Percentiles rank a stretch among this genome's conserved stretches.
Evolutionary conservation across 805 yeast species (phyloP).

Genomic region (Pichia thaimueangensis): DNA sequence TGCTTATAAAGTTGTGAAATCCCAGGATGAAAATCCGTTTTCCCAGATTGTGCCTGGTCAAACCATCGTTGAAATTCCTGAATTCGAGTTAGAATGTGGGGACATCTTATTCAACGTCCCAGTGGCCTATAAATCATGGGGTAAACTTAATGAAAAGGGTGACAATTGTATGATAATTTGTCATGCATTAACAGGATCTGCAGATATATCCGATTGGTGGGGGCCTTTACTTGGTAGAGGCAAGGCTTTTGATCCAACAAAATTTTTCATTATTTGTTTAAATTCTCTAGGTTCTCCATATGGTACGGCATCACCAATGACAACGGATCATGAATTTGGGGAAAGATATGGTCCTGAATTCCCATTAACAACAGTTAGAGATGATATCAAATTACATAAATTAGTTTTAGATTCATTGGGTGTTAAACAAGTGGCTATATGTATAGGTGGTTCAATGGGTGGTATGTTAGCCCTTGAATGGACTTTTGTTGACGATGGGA

Average conservation of each 20-base stretch:
- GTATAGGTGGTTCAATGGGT: slow-evolving; percentile 98
- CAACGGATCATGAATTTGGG: slow-evolving; percentile 70
- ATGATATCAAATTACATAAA: slow-evolving; percentile 77
- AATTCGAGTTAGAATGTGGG: slow-evolving; percentile 74
- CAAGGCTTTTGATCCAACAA: slow-evolving; percentile 84
- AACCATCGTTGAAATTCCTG: slow-evolving; percentile 70
- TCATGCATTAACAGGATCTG: slow-evolving; percentile 93
- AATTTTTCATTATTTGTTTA: slow-evolving; percentile 79
- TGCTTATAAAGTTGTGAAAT: slow-evolving; percentile 37
- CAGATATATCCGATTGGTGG: slow-evolving; percentile 99
- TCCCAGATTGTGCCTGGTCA: slow-evolving; percentile 69
- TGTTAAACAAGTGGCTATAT: slow-evolving; percentile 73
- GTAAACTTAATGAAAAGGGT: slow-evolving; percentile 59
- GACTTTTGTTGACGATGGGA: slow-evolving; percentile 53
- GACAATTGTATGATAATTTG: slow-evolving; percentile 85
- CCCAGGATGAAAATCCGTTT: slow-evolving; percentile 60
- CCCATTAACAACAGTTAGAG: slow-evolving; percentile 90
- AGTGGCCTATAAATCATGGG: slow-evolving; percentile 96
- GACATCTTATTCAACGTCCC: slow-evolving; percentile 68
- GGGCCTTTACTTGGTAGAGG: slow-evolving; percentile 86
- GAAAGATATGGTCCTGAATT: slow-evolving; percentile 88
- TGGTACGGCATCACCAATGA: slow-evolving; percentile 89
- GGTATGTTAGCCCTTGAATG: slow-evolving; percentile 95
- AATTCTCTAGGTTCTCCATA: slow-evolving; percentile 96
- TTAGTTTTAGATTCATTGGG: slow-evolving; percentile 73